Evolutionary conservation across 2,329 filamentous ascomycete genomes (phyloP).

Genomic region (Rhexocercosporidium sp.): DNA sequence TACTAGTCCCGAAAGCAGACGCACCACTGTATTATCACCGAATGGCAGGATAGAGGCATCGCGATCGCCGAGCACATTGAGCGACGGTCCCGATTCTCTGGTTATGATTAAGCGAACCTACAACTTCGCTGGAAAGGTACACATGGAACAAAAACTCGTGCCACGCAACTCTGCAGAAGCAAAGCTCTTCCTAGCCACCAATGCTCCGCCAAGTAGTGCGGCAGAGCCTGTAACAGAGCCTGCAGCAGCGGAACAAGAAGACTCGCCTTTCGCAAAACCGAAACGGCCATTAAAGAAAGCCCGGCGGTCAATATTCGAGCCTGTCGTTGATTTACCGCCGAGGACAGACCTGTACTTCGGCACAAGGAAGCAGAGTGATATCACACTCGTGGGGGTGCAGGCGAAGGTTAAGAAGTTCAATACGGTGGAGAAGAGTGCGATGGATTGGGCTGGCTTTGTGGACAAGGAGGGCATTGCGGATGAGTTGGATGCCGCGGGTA

Average conservation of each 20-base stretch:
- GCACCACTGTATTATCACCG: background rate
- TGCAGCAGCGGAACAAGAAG: conserved; percentile 49
- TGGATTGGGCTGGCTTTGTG: conserved; percentile 76
- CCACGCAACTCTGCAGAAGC: conserved; percentile 69
- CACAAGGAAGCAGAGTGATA: conserved; percentile 43
- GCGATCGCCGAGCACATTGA: conserved; percentile 32
- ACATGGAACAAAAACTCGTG: conserved; percentile 74
- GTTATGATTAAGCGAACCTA: conserved; percentile 74
- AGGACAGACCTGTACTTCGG: conserved; percentile 65
- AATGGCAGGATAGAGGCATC: conserved; percentile 17
- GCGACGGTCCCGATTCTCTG: conserved; percentile 43
- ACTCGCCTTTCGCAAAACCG: conserved; percentile 33
- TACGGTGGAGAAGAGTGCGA: conserved; percentile 73
- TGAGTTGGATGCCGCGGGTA: conserved; percentile 68
- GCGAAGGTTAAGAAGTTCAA: conserved; percentile 68
- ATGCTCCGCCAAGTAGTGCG: conserved; percentile 36
- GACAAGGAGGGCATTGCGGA: conserved; percentile 74
- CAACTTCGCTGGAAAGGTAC: conserved; percentile 75
- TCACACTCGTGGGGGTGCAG: conserved; percentile 48
- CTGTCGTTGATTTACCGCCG: conserved; percentile 51
- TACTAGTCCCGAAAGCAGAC: conserved; percentile 9
- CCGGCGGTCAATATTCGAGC: conserved; percentile 66
- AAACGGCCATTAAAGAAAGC: conserved; percentile 43
- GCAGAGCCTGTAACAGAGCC: conserved; percentile 29
- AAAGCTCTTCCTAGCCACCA: conserved; percentile 64